phyloP scores from a whole-genome alignment of 805 yeast species.

The Brettanomyces anomalus region DNA sequence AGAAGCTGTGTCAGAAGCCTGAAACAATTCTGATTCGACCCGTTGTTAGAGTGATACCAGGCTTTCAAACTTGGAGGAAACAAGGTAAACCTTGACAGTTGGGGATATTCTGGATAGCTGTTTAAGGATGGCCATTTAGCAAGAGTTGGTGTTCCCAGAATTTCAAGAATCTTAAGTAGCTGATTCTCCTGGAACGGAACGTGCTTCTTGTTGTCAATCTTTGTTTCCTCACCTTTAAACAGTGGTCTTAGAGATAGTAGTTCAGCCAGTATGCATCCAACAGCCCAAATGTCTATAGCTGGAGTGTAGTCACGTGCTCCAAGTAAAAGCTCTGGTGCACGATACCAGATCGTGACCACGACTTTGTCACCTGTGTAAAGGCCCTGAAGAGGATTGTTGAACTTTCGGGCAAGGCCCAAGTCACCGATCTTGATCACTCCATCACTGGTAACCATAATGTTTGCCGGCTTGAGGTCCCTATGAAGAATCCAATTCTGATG shows the following conservation, averaged over 20 bases:
- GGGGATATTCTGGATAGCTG: slow-evolving; percentile 76
- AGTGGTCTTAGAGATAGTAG: slow-evolving; percentile 81
- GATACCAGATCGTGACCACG: slow-evolving; percentile 94
- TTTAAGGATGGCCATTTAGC: slow-evolving; percentile 73
- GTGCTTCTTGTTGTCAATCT: slow-evolving; percentile 85
- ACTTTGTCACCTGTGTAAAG: slow-evolving; percentile 90
- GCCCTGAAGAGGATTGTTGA: slow-evolving; percentile 79
- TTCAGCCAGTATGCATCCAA: slow-evolving; percentile 92
- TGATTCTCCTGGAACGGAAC: slow-evolving; percentile 95
- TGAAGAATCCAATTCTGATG: slow-evolving; percentile 97
- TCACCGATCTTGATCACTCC: slow-evolving; percentile 97
- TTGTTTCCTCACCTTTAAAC: slow-evolving; percentile 96
- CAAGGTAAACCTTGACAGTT: slow-evolving; percentile 47
- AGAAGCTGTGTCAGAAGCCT: slow-evolving; percentile 54
- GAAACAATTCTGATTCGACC: slow-evolving; percentile 59
- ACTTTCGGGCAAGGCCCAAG: slow-evolving; percentile 82
- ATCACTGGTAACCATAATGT: slow-evolving; percentile 84
- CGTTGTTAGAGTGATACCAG: slow-evolving; percentile 85
- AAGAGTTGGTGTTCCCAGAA: slow-evolving; percentile 80
- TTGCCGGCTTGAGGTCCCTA: slow-evolving; percentile 94
- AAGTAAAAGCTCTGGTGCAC: slow-evolving; percentile 86
- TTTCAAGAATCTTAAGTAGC: slow-evolving; percentile 80
- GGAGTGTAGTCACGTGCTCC: slow-evolving; percentile 93
- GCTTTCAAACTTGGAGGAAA: slow-evolving; percentile 64
- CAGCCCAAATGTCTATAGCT: slow-evolving; percentile 91